These are phyloP conservation scores for Ustilago cynodontis DNA, from an alignment of 1,284 basidiomycete genomes.

Conservation along the genomic window DNA sequence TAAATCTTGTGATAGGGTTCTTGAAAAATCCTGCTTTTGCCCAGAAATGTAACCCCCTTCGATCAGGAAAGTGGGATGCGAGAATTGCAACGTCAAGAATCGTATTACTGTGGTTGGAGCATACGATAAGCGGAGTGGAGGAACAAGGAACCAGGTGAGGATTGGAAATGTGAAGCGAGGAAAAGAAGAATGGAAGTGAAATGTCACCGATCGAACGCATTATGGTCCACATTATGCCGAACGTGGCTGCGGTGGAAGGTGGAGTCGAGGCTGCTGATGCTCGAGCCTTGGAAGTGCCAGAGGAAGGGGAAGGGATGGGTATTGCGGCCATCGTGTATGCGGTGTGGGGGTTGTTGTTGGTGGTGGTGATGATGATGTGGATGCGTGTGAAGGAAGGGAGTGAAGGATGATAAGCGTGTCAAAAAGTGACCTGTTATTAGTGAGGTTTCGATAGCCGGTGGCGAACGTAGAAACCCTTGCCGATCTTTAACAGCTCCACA, in stretches of 20 bases:
- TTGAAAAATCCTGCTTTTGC: conserved; percentile 80
- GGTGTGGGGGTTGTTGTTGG: too few species aligned
- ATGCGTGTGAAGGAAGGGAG: neutral
- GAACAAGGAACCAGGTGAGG: conserved; percentile 31
- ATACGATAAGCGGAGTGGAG: conserved; percentile 50
- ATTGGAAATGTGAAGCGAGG: conserved; percentile 33
- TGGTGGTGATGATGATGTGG: too few species aligned
- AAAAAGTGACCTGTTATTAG: neutral
- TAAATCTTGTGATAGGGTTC: conserved; percentile 76
- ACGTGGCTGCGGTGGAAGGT: conserved; percentile 22
- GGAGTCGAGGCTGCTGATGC: conserved; percentile 13
- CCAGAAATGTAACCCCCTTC: conserved; percentile 91
- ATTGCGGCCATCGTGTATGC: conserved; percentile 18
- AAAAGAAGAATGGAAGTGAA: conserved; percentile 55
- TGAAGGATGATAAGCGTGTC: neutral
- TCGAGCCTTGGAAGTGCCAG: neutral
- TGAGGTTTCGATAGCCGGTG: neutral
- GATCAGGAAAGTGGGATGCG: conserved; percentile 79
- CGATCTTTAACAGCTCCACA: neutral
- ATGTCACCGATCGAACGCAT: conserved; percentile 60
- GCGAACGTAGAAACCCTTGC: neutral
- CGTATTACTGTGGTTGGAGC: conserved; percentile 73
- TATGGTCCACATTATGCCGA: conserved; percentile 58
- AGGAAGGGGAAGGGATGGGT: neutral
- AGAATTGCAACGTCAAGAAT: conserved; percentile 67